Percentiles rank a stretch among this genome's conserved stretches.
Conservation (phyloP, 208 protist species). For the Leptomonas seymouri region DNA sequence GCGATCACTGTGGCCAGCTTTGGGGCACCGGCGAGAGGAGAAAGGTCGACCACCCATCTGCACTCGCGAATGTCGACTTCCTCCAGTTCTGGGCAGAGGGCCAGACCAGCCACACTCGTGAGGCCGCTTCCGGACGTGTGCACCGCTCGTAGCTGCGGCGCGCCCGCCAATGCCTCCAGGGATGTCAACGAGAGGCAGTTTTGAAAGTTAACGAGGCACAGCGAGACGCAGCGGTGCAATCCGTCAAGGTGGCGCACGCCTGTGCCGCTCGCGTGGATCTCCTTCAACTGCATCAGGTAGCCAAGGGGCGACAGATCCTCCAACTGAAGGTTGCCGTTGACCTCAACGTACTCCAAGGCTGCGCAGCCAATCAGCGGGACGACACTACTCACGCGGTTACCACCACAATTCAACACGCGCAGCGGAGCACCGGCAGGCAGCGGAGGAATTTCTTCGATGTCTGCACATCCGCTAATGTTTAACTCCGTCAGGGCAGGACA, state of each 20-base stretch:
- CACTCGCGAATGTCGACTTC: constrained; percentile 8
- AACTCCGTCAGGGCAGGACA: constrained; percentile 1
- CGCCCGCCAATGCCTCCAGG: background rate
- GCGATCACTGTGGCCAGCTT: constrained; percentile 1
- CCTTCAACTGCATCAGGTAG: background rate
- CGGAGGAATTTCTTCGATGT: constrained; percentile 3
- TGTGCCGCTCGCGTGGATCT: constrained; percentile 1
- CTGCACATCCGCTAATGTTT: background rate
- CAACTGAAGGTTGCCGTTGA: background rate
- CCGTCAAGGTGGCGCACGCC: constrained; percentile 3
- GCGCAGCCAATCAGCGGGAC: constrained; percentile 1
- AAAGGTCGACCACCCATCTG: background rate
- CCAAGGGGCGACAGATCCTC: constrained; percentile 4
- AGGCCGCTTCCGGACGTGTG: background rate
- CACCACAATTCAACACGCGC: constrained; percentile 2
- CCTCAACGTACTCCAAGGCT: background rate
- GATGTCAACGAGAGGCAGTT: constrained; percentile 1
- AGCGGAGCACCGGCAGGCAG: background rate
- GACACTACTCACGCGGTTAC: background rate
- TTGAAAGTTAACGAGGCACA: constrained; percentile 6
- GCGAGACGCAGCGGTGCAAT: constrained; percentile 1
- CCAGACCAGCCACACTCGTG: constrained; percentile 1
- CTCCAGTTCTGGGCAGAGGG: constrained; percentile 10
- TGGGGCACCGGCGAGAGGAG: constrained; percentile 3
- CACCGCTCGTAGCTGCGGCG: constrained; percentile 2